Percentiles rank a stretch among this genome's conserved stretches.
phyloP scores from a whole-genome alignment of 78 protist genomes.

The Blattamonas nauphoetae region DNA sequence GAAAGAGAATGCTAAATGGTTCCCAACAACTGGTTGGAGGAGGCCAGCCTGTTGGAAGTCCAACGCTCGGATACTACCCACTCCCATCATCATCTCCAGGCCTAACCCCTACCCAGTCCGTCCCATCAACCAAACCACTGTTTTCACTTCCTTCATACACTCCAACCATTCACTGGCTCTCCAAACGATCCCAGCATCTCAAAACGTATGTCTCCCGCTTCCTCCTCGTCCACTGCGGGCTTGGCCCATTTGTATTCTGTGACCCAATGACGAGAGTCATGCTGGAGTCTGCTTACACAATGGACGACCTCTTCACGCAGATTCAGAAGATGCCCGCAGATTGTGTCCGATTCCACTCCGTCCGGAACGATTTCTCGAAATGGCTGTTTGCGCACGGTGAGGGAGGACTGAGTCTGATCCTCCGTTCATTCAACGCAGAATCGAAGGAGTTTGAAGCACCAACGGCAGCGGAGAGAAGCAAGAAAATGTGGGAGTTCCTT shows the following conservation, averaged over 20 bases:
- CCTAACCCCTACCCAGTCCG: no score
- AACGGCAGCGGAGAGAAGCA: background rate
- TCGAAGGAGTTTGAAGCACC: background rate
- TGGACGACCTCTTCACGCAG: background rate
- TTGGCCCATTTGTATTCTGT: background rate
- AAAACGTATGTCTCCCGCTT: no score
- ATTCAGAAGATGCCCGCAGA: background rate
- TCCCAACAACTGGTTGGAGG: no score
- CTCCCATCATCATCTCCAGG: no score
- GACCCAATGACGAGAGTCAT: background rate
- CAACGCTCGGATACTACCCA: no score
- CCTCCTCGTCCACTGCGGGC: background rate
- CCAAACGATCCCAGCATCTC: no score
- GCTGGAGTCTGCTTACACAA: background rate
- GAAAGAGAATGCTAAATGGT: no score
- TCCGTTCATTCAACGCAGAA: background rate
- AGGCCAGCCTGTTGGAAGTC: no score
- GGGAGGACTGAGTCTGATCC: background rate
- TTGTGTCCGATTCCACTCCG: background rate
- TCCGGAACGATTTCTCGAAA: background rate
- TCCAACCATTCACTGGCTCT: no score
- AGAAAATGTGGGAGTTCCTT: background rate
- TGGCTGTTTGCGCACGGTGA: conserved; percentile 14
- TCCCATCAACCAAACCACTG: no score
- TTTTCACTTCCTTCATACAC: no score